Conservation (phyloP, 1,139 yeast genomes). For the Debaryomyces fabryi region DNA sequence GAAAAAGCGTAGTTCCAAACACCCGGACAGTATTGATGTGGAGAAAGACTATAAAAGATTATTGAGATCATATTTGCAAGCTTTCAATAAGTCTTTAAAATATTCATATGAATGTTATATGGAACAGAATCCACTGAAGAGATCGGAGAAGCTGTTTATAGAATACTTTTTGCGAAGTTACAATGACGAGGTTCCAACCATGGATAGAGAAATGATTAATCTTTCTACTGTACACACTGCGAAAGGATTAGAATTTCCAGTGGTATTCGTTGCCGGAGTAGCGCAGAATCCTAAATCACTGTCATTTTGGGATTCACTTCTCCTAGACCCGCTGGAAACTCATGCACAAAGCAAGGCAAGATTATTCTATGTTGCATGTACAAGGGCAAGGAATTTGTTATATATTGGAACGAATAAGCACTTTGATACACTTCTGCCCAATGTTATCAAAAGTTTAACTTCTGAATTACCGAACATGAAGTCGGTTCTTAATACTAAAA, state of each 20-base stretch:
- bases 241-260: constrained; percentile 72
- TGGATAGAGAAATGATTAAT: constrained; percentile 38
- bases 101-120: constrained; percentile 22
- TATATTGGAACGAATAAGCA: constrained; percentile 31
- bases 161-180: constrained; percentile 48
- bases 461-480: constrained; percentile 16
- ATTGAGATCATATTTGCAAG: constrained; percentile 22
- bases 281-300: constrained; percentile 16
- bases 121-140: constrained; percentile 8
- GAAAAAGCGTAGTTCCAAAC: not conserved
- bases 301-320: constrained; percentile 24
- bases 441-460: constrained; percentile 15
- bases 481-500: not conserved
- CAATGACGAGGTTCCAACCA: constrained; percentile 41
- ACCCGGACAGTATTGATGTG: not conserved
- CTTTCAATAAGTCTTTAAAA: constrained; percentile 32
- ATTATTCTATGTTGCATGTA: constrained; percentile 63
- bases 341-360: constrained; percentile 22
- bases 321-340: constrained; percentile 6
- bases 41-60: constrained; percentile 12
- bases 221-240: constrained; percentile 71
- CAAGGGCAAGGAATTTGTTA: constrained; percentile 60
- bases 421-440: constrained; percentile 12
- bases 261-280: constrained; percentile 57
- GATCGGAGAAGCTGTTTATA: constrained; percentile 27